Evolutionary conservation across 2,329 filamentous ascomycete species (phyloP).

Genomic region (Hypoxylon sp.): DNA sequence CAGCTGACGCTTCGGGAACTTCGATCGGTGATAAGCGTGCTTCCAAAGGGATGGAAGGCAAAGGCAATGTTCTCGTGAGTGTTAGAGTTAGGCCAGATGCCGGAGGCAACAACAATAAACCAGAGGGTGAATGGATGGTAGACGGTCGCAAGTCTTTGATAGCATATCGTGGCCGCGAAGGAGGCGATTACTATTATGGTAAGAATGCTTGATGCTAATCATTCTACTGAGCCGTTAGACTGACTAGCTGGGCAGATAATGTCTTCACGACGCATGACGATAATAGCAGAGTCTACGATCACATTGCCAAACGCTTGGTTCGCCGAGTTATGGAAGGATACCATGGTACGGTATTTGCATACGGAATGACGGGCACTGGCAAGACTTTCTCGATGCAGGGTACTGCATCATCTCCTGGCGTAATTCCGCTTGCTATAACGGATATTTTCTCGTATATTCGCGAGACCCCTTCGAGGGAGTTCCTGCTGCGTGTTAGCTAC

Average conservation of each 20-base stretch:
- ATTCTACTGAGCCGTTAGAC: background rate
- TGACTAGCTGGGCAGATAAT: slow-evolving; percentile 75
- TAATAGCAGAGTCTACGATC: slow-evolving; percentile 94
- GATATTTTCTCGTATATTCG: slow-evolving; percentile 99
- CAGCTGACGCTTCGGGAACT: slow-evolving; percentile 66
- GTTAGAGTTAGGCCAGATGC: slow-evolving; percentile 91
- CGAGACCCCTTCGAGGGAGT: slow-evolving; percentile 94
- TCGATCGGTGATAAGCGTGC: slow-evolving; percentile 60
- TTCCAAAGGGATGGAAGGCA: slow-evolving; percentile 74
- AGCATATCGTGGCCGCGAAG: slow-evolving; percentile 87
- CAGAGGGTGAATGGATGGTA: slow-evolving; percentile 91
- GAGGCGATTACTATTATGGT: slow-evolving; percentile 94
- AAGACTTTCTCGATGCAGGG: slow-evolving; percentile 99
- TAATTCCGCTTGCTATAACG: slow-evolving; percentile 96
- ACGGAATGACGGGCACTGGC: slow-evolving; percentile 98
- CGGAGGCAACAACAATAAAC: slow-evolving; percentile 67
- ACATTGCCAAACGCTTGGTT: slow-evolving; percentile 91
- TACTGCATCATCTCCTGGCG: slow-evolving; percentile 92
- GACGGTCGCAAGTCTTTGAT: slow-evolving; percentile 87
- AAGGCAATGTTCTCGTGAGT: slow-evolving; percentile 96
- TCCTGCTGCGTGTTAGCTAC: slow-evolving; percentile 95
- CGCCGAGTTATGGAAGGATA: slow-evolving; percentile 99
- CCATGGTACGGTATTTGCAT: slow-evolving; percentile 97
- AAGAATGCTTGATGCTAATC: slow-evolving; percentile 51
- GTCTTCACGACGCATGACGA: slow-evolving; percentile 95